Conservation (phyloP, 2,329 filamentous ascomycete genomes). For the Thelonectria discophora region DNA sequence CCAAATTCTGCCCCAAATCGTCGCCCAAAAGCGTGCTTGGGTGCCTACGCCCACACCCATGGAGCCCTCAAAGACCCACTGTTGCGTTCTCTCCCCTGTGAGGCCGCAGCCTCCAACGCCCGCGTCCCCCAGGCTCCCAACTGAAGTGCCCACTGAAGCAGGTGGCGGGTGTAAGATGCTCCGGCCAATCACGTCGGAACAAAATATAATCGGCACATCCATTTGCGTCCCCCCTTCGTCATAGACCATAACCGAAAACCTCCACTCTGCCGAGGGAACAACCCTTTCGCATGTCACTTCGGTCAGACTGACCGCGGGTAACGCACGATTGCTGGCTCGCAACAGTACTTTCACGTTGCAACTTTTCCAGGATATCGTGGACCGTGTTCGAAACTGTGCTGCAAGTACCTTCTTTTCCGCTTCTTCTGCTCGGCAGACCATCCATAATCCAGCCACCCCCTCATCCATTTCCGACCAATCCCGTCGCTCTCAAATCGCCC, state of each 20-base stretch:
- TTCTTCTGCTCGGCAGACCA: slow-evolving; percentile 13
- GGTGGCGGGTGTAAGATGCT: slow-evolving; percentile 4
- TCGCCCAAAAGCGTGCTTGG: background rate
- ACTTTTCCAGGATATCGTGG: slow-evolving; percentile 13
- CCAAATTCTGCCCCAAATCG: slow-evolving; percentile 1
- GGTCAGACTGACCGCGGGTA: slow-evolving; percentile 21
- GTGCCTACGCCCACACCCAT: slow-evolving; percentile 14
- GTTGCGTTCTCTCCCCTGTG: slow-evolving; percentile 20
- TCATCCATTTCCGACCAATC: slow-evolving; percentile 10
- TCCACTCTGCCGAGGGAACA: slow-evolving; percentile 43
- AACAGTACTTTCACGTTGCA: slow-evolving; percentile 13
- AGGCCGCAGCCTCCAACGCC: slow-evolving; percentile 13
- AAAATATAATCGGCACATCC: slow-evolving; percentile 44
- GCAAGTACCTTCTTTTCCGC: slow-evolving; percentile 24
- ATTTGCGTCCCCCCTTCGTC: slow-evolving; percentile 44
- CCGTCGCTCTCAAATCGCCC: slow-evolving; percentile 16
- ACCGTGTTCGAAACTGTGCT: slow-evolving; percentile 36
- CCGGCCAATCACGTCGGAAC: slow-evolving; percentile 29
- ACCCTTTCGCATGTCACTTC: slow-evolving; percentile 23
- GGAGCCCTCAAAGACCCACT: slow-evolving; percentile 22
- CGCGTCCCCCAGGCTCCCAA: slow-evolving; percentile 23
- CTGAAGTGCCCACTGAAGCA: slow-evolving; percentile 20
- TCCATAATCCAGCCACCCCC: slow-evolving; percentile 26
- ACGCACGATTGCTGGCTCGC: slow-evolving; percentile 8
- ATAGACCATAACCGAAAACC: slow-evolving; percentile 44